phyloP scores from a whole-genome alignment of 805 yeast species.

The Saturnispora hagleri region DNA sequence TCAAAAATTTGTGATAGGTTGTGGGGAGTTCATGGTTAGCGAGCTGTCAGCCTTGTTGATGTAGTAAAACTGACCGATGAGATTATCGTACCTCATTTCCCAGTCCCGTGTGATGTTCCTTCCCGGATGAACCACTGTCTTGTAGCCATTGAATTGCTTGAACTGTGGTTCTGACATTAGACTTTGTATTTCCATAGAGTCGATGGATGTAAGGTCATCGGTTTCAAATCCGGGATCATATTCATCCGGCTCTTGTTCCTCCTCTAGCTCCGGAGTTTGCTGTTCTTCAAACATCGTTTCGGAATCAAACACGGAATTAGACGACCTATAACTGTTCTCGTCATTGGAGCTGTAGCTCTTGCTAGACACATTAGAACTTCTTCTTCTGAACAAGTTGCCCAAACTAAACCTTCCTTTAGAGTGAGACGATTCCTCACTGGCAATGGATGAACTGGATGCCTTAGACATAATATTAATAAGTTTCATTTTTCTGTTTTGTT shows the following conservation, averaged over 20 bases:
- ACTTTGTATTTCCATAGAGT: background rate
- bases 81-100: conserved; percentile 31
- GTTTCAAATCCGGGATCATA: background rate
- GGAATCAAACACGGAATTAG: conserved; percentile 7
- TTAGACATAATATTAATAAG: background rate
- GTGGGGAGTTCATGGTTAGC: conserved; percentile 37
- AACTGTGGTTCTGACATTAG: conserved; percentile 3
- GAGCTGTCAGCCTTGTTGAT: conserved; percentile 28
- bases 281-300: background rate
- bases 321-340: background rate
- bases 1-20: conserved; percentile 28
- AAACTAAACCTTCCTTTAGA: background rate
- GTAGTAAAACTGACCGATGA: conserved; percentile 33
- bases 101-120: conserved; percentile 21
- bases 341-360: background rate
- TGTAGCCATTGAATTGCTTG: background rate
- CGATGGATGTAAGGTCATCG: background rate
- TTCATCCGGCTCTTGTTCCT: background rate
- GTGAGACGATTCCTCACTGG: background rate
- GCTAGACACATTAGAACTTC: background rate
- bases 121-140: conserved; percentile 3
- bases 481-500: background rate
- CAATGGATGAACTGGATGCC: background rate
- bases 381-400: background rate
- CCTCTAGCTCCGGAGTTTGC: background rate